Evolutionary conservation across 768 basidiomycete genomes (phyloP), one percentile per base, ranked within the genome.

Genomic region (Cubamyces lactineus): DNA sequence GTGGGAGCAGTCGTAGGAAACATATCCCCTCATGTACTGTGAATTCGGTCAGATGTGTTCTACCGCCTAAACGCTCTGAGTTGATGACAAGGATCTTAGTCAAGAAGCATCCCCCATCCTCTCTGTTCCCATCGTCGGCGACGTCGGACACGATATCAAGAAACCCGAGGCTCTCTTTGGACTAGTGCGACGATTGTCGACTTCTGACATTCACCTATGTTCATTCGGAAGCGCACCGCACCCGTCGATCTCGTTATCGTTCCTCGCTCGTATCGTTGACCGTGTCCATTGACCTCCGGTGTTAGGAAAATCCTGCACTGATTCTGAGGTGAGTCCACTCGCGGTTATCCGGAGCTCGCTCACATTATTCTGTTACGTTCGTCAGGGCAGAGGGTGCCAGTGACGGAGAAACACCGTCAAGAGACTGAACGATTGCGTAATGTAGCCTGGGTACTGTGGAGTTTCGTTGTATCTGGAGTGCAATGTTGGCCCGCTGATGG

Each of bases 31-130:
- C 34, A 34, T 34, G 6, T 34, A 11, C 34, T 34, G 9, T 9
- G 34, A 6, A 6, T 11, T 11, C 34, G 34, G 34, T 1, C 34
- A 11, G 34, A 11, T 34, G 34, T 34, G 34, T 34, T 26, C 19
- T 17, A 16, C 26, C 34, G 3, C 24, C 47, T 19, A 17, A 38
- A 15, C 12, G 28, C 24, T 30, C 45, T 19, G 30, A 38, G 45
- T 30, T 19, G 54, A 46, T 56, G 38, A 13, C 45, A 15, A 43
- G 43, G 13, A 63, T 54, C 56, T 53, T 11, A 48, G 45, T 58
- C 51, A 52, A 28, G 26, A 26, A 30, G 48, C 45, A 2, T 54
- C 19, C 55, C 23, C 16, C 21, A 21, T 17, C 28, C n/a, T 50
- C n/a, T 23, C 30, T 30, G 28, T 19, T 34, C 16, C 46, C 26